phyloP scores from a whole-genome alignment of 305 asterid genomes.

The Fraxinus ornus region DNA sequence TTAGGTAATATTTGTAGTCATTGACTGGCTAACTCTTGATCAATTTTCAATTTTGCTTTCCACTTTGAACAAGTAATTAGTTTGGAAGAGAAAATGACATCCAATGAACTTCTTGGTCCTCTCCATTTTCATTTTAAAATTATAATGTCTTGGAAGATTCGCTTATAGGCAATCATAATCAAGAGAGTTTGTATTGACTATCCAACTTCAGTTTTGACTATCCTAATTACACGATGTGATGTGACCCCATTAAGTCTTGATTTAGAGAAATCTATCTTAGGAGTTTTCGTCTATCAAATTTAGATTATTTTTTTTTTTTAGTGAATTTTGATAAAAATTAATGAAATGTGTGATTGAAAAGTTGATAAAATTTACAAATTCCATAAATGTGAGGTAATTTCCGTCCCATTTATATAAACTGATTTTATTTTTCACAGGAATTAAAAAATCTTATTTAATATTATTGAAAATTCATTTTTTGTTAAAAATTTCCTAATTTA shows the following conservation, averaged over 20 bases:
- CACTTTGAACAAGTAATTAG: neutral
- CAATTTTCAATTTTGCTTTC: neutral
- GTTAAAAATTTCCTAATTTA: too few relatives aligned
- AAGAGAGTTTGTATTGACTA: neutral
- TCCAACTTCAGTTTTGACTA: neutral
- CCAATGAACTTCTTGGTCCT: neutral
- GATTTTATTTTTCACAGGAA: too few relatives aligned
- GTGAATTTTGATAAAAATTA: too few relatives aligned
- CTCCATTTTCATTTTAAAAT: neutral
- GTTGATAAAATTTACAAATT: too few relatives aligned
- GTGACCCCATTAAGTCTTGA: neutral
- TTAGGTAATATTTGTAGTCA: neutral
- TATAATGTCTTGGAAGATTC: constrained; percentile 1
- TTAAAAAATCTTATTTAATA: too few relatives aligned
- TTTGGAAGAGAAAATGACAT: neutral
- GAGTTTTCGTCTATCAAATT: neutral
- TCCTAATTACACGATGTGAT: neutral
- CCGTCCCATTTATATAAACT: too few relatives aligned
- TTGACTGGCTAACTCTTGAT: neutral
- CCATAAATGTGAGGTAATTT: too few relatives aligned
- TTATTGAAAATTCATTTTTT: too few relatives aligned
- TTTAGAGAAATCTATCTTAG: neutral
- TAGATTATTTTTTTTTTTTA: too few relatives aligned
- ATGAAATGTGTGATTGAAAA: neutral
- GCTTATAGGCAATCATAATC: constrained; percentile 2